phyloP scores from a whole-genome alignment of 2,329 filamentous ascomycete species.

The Paracoccidioides lutzii region DNA sequence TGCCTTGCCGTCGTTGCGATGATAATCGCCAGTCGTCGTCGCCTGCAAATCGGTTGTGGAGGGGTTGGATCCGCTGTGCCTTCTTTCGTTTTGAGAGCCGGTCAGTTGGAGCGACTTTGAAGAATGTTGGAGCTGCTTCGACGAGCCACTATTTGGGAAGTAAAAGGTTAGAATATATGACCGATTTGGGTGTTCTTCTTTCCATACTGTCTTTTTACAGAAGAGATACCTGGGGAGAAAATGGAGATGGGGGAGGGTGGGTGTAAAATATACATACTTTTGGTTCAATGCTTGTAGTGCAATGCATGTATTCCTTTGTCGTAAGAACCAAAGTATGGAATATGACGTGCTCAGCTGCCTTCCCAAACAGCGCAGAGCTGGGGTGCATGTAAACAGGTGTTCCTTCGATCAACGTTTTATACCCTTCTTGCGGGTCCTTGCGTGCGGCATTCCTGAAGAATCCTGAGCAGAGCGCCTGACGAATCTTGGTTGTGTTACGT shows the following conservation, averaged over 20 bases:
- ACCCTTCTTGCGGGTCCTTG: conserved; percentile 92
- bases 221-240: background rate
- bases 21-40: conserved; percentile 93
- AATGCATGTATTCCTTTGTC: conserved; percentile 95
- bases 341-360: conserved; percentile 91
- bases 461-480: conserved; percentile 77
- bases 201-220: background rate
- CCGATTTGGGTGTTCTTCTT: background rate
- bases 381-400: conserved; percentile 94
- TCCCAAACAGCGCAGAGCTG: conserved; percentile 81
- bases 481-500: conserved; percentile 71
- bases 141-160: conserved; percentile 50
- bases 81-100: conserved; percentile 80
- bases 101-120: conserved; percentile 88
- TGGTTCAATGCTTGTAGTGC: conserved; percentile 82
- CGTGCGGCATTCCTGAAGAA: conserved; percentile 93
- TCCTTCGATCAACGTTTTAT: conserved; percentile 92
- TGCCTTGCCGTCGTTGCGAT: conserved; percentile 71
- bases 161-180: background rate
- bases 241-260: background rate
- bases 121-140: conserved; percentile 95
- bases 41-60: conserved; percentile 83
- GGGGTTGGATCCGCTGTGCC: conserved; percentile 84
- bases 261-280: conserved; percentile 38
- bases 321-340: conserved; percentile 53